Evolutionary conservation across 2,329 filamentous ascomycete genomes (phyloP).

Genomic region (Diplodia intermedia): DNA sequence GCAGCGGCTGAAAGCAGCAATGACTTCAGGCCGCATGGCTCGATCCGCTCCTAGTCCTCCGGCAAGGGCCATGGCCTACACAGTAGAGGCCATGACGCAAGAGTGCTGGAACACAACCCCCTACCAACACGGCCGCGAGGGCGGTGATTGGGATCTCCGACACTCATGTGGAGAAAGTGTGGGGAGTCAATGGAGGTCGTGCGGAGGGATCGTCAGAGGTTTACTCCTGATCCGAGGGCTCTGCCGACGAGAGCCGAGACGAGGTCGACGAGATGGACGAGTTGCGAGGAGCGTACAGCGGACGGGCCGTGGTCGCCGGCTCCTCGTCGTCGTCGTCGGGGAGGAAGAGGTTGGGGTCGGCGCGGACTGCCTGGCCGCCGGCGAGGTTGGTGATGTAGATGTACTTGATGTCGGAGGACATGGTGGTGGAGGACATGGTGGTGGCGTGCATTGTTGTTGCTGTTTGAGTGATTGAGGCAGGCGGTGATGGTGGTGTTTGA

Average conservation of each 20-base stretch:
- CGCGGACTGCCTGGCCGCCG: conserved; percentile 31
- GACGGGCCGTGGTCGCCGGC: conserved; percentile 12
- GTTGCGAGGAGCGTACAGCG: conserved; percentile 24
- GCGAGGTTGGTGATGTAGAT: conserved; percentile 34
- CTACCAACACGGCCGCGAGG: conserved; percentile 44
- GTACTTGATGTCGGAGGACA: conserved; percentile 28
- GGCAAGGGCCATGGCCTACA: conserved; percentile 46
- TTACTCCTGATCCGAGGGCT: conserved; percentile 23
- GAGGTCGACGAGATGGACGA: conserved; percentile 21
- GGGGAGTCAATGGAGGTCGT: conserved; percentile 1
- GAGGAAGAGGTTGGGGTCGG: conserved; percentile 27
- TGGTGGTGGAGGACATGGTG: conserved; percentile 1
- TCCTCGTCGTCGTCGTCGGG: conserved; percentile 27
- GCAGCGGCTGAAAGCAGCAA: conserved; percentile 41
- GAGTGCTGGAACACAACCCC: background rate
- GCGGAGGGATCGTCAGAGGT: background rate
- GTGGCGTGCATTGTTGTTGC: background rate
- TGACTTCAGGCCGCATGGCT: conserved; percentile 44
- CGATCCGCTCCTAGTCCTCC: conserved; percentile 43
- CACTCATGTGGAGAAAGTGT: conserved; percentile 1
- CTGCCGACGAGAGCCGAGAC: conserved; percentile 8
- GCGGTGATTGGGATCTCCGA: background rate
- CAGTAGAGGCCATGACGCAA: background rate
- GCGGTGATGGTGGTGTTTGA: conserved; percentile 1
- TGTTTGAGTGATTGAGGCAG: background rate